These are phyloP conservation scores for Selaginella tamariscina DNA, from an alignment of 75 land plant species.

Conservation along the genomic window DNA sequence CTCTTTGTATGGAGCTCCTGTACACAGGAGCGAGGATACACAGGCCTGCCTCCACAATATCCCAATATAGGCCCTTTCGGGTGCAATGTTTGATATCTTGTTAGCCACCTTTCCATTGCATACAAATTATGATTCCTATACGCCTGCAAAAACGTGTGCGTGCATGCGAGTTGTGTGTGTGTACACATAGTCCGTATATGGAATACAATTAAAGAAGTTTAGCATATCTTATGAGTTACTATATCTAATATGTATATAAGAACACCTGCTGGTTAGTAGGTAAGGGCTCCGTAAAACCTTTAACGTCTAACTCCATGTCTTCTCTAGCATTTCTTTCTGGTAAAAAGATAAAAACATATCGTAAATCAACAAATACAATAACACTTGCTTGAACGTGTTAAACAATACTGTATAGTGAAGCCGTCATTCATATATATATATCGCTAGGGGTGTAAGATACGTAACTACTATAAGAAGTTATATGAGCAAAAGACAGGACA, in stretches of 20 bases:
- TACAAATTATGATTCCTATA: conserved; percentile 77
- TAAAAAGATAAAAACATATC: background rate
- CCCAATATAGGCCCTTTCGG: conserved; percentile 93
- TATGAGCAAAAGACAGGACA: no score
- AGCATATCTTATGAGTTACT: no score
- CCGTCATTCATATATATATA: no score
- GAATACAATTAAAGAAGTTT: background rate
- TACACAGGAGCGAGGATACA: conserved; percentile 81
- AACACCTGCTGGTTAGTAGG: conserved; percentile 91
- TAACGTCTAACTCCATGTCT: conserved; percentile 85
- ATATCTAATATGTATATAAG: no score
- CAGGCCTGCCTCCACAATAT: conserved; percentile 74
- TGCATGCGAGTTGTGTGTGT: no score
- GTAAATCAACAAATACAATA: no score
- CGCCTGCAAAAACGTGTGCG: conserved; percentile 40
- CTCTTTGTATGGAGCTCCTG: conserved; percentile 60
- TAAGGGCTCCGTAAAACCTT: conserved; percentile 78
- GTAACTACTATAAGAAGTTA: conserved; percentile 8
- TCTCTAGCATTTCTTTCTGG: conserved; percentile 39
- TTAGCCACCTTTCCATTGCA: conserved; percentile 89
- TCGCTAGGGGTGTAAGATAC: no score
- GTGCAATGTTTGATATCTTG: conserved; percentile 62
- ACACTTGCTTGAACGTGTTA: no score
- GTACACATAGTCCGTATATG: no score
- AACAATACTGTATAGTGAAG: no score